Base-by-base conservation (phyloP, 352 stramenopile genomes). In the Phytopythium vexans region DNA sequence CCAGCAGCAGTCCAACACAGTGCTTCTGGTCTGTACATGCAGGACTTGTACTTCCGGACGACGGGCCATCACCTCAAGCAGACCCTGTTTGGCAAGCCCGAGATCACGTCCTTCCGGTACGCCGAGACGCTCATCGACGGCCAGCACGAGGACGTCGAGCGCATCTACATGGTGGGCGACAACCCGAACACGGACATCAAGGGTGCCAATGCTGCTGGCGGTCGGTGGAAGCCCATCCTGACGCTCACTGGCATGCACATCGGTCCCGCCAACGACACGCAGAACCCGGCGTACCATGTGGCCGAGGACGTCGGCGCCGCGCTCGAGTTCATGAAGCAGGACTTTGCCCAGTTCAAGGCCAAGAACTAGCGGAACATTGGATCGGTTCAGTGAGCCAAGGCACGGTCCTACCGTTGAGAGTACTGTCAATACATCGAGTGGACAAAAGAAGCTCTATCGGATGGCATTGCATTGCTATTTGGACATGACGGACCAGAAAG, bases 401-500 rank as follows among this genome's bases (percentile, higher is more conserved):
- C 39, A 43, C 39, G 39, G 9, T 27, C 21, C 21, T 27, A 27
- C 21, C 21, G 8, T 3, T 49, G 42, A 8, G 11, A 39, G 32
- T 37, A 10, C 32, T 10, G 15, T 14, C 14, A 51, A 16, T 41
- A 10, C 27, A 51, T 38, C 32, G 44, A 50, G 44, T 31, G 39
- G 45, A 33, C 14, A 12, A 51, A 34, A 41, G 32, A 27, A 27
- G 21, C 21, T 27, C 21, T 27, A 27, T 27, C 21, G 21, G 21
- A 27, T 27, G 21, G 21, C 21, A 27, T 27, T 27, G 21, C 2
- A 27, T 27, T 27, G 21, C 21, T 91, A 91, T 65, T 89, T 94
- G 62, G 82, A 92, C 35, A 99, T 65, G 48, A 99, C 96, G 27
- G 96, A 97, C 89, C 98, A 98, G 69, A 99, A 99, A 14, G 96